Evolutionary conservation across 768 basidiomycete genomes (phyloP).

Genomic region (Pisolithus sp.): DNA sequence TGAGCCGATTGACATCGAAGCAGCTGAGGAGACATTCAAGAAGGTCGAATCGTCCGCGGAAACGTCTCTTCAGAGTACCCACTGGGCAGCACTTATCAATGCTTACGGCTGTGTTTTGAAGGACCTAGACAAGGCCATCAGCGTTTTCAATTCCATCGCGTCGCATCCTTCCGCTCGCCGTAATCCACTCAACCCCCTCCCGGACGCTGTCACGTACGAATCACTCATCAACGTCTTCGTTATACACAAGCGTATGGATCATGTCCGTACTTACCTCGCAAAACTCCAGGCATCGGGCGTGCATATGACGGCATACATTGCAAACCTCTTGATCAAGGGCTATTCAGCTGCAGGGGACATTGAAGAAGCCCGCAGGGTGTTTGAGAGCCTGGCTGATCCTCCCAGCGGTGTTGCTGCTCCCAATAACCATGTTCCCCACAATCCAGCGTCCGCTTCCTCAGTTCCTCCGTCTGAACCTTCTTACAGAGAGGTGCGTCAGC

Average conservation of each 20-base stretch:
- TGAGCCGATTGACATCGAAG: slow-evolving; percentile 67
- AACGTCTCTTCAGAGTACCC: slow-evolving; percentile 40
- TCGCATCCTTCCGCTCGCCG: slow-evolving; percentile 39
- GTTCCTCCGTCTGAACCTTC: slow-evolving; percentile 37
- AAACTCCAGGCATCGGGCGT: slow-evolving; percentile 59
- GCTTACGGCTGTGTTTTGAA: slow-evolving; percentile 78
- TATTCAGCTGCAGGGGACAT: slow-evolving; percentile 65
- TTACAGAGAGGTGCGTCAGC: slow-evolving; percentile 23
- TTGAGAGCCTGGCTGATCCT: slow-evolving; percentile 77
- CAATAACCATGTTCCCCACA: slow-evolving; percentile 78
- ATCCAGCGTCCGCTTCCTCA: slow-evolving; percentile 24
- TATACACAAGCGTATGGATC: slow-evolving; percentile 69
- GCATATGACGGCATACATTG: slow-evolving; percentile 93
- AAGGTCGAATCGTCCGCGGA: slow-evolving; percentile 40
- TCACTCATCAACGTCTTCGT: slow-evolving; percentile 84
- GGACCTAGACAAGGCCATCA: slow-evolving; percentile 70
- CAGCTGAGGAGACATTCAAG: slow-evolving; percentile 71
- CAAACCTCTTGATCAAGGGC: slow-evolving; percentile 58
- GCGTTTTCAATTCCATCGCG: slow-evolving; percentile 70
- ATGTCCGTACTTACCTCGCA: slow-evolving; percentile 60
- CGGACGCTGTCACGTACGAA: slow-evolving; percentile 86
- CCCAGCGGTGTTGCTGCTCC: slow-evolving; percentile 80
- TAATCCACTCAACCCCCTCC: slow-evolving; percentile 29
- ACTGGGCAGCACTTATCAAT: slow-evolving; percentile 84
- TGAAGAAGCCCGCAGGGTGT: slow-evolving; percentile 65